Conservation (phyloP, 139 green algal genomes). For the Ulvella scutata region DNA sequence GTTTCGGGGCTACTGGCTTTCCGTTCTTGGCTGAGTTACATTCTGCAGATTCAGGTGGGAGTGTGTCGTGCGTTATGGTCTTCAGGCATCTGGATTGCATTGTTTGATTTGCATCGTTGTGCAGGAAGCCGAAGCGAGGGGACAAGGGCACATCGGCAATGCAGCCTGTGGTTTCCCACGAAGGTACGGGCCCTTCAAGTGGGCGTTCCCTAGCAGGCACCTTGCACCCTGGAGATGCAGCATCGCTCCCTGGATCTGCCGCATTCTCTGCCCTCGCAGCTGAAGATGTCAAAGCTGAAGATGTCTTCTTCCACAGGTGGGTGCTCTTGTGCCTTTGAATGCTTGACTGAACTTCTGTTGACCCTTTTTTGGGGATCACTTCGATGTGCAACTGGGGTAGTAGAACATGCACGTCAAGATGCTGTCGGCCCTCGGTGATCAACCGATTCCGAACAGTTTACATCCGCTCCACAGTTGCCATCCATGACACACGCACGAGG, state of each 20-base stretch:
- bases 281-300: slow-evolving; percentile 41
- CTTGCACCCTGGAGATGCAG: background rate
- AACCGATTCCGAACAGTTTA: too few species aligned
- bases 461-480: too few species aligned
- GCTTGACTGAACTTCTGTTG: too few species aligned
- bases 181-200: background rate
- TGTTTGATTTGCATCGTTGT: background rate
- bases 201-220: background rate
- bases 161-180: slow-evolving; percentile 37
- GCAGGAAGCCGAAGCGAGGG: background rate
- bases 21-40: background rate
- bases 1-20: background rate
- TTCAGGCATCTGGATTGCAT: too few species aligned
- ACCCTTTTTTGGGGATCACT: too few species aligned
- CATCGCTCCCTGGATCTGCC: slow-evolving; percentile 10
- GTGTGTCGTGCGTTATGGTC: too few species aligned
- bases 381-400: too few species aligned
- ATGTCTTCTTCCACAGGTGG: slow-evolving; percentile 77
- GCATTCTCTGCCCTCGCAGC: slow-evolving; percentile 55
- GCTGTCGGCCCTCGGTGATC: too few species aligned
- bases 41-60: too few species aligned
- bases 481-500: too few species aligned
- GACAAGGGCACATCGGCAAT: slow-evolving; percentile 46
- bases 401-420: too few species aligned
- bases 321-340: too few species aligned